Evolutionary conservation across 495 filamentous ascomycete species (phyloP).

Genomic region (Sabuloglossum arenarium): DNA sequence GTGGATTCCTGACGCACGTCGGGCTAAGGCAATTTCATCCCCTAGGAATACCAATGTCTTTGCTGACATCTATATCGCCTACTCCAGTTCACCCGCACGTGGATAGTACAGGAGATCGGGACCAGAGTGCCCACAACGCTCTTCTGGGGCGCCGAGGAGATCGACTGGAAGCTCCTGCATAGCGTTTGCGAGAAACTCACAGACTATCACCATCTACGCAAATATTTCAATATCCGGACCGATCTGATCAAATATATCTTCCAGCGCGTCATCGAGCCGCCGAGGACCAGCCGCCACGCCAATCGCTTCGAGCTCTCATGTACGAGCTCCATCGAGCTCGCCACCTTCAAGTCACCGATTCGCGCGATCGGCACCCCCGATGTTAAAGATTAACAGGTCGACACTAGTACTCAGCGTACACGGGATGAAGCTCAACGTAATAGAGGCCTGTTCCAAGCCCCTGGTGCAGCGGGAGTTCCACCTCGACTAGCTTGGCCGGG

Average conservation of each 20-base stretch:
- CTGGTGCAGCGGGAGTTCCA: too few species aligned
- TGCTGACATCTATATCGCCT: too few species aligned
- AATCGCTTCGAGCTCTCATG: conserved; percentile 14
- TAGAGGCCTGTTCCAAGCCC: too few species aligned
- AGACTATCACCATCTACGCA: conserved; percentile 12
- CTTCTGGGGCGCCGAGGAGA: conserved; percentile 9
- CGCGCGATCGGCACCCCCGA: conserved; percentile 8
- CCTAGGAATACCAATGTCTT: too few species aligned
- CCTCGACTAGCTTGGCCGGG: too few species aligned
- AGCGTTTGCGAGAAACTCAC: conserved; percentile 4
- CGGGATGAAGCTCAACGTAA: too few species aligned
- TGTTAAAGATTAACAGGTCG: too few species aligned
- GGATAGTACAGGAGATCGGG: conserved; percentile 13
- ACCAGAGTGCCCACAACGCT: conserved; percentile 9
- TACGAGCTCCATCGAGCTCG: conserved; percentile 15
- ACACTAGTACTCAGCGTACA: too few species aligned
- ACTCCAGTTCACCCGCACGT: conserved; percentile 8
- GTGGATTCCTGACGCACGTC: too few species aligned
- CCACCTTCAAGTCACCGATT: conserved; percentile 10
- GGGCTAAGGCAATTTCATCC: too few species aligned
- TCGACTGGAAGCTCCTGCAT: conserved; percentile 8
- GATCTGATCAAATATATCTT: conserved; percentile 11
- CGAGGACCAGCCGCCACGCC: conserved; percentile 8
- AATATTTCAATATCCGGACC: conserved; percentile 8
- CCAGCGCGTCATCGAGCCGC: conserved; percentile 12